These are phyloP conservation scores for Sextonia rubra DNA, from an alignment of 164 flowering plant species.

Conservation along the genomic window DNA sequence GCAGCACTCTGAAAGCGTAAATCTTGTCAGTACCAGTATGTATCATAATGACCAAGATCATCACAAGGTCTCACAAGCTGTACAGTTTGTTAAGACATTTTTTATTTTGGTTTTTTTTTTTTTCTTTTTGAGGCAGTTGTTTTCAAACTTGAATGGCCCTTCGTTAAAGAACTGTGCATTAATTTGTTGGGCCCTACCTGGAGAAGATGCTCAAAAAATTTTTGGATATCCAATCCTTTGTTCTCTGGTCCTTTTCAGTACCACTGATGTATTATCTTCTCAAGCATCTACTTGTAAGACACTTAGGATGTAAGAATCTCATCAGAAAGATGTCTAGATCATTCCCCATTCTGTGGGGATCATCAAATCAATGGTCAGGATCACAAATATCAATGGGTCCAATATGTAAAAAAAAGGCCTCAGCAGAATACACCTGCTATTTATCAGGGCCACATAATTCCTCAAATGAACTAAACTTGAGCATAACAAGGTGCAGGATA, in stretches of 20 bases:
- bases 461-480: background rate
- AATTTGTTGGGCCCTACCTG: background rate
- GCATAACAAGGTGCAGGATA: background rate
- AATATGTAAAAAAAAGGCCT: too few relatives aligned
- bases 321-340: background rate
- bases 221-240: background rate
- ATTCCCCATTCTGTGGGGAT: background rate
- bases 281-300: background rate
- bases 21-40: slow-evolving; percentile 5
- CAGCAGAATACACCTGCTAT: too few relatives aligned
- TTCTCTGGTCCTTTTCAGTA: background rate
- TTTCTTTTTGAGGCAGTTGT: too few relatives aligned
- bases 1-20: slow-evolving; percentile 62
- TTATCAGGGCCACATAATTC: background rate
- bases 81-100: too few relatives aligned
- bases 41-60: background rate
- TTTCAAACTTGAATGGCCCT: background rate
- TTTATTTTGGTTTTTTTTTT: too few relatives aligned
- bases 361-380: background rate
- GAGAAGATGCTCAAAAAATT: background rate
- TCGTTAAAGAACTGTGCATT: too few relatives aligned
- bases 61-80: too few relatives aligned
- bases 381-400: background rate
- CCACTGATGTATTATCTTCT: background rate
- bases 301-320: background rate